phyloP scores from a whole-genome alignment of 345 rosid genomes.

The Abelmoschus esculentus region DNA sequence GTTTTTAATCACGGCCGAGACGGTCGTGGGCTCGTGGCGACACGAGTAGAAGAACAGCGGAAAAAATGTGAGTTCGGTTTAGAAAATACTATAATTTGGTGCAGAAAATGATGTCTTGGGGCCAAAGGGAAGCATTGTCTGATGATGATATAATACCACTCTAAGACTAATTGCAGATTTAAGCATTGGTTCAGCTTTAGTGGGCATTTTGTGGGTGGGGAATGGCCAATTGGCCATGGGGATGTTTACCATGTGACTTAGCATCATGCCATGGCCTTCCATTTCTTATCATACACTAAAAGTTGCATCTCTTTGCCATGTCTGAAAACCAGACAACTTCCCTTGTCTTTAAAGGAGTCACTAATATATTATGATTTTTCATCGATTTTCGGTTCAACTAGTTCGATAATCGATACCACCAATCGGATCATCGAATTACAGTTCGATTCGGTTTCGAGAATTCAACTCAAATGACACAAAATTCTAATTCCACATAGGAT shows the following conservation, averaged over 20 bases:
- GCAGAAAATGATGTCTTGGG: constrained; percentile 1
- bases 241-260: neutral
- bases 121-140: constrained; percentile 15
- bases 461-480: too few relatives aligned
- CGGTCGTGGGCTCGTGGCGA: too few relatives aligned
- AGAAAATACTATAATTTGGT: too few relatives aligned
- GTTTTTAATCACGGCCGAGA: too few relatives aligned
- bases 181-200: constrained; percentile 8
- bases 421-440: too few relatives aligned
- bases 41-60: too few relatives aligned
- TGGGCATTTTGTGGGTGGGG: constrained; percentile 6
- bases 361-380: too few relatives aligned
- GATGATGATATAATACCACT: neutral
- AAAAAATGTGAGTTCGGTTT: neutral
- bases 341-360: neutral
- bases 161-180: neutral
- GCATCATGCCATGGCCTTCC: neutral
- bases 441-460: too few relatives aligned
- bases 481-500: neutral
- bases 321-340: neutral
- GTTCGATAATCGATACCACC: too few relatives aligned
- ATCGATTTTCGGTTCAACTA: neutral
- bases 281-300: constrained; percentile 8
- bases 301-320: neutral
- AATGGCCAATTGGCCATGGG: neutral